Evolutionary conservation across 768 basidiomycete genomes (phyloP), one percentile per base, ranked within the genome.

Genomic region (Mycena indigotica): DNA sequence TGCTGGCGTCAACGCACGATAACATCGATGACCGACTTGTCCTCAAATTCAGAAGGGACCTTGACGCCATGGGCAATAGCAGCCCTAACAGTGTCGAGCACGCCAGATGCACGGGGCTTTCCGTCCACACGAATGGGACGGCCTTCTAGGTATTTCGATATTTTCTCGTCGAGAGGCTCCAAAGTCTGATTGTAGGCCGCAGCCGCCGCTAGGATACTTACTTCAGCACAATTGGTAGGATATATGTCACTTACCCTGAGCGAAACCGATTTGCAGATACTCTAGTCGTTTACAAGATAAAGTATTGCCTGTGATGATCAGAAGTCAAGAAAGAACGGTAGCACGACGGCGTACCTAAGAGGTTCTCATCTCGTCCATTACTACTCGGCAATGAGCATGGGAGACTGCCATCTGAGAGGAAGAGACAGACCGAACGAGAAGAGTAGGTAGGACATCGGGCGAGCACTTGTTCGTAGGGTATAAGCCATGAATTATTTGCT

Each of bases 71-170:
- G 89, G 0, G 89, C 88, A 25, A 80, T 72, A 5, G 89, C 83
- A 5, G 90, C 86, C 32, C 83, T 15, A 46, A 87, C 86, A 0
- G 89, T 89, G 69, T 91, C 89, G 56, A 91, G 75, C 12, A 93
- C 79, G 5, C 89, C 89, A 15, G 84, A 89, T 3, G 86, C 87
- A 52, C 88, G 73, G 2, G 91, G 91, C 66, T 82, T 84, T 0
- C 89, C 88, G 61, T 93, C 89, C 16, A 93, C 73, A 10, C 89
- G 81, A 13, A 94, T 71, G 1, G 88, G 85, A 26, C 83, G 84
- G 0, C 88, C 88, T 21, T 80, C 77, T 28, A 89, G 71, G 66
- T 87, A 88, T 66, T 83, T 88, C 0, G 84, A 88, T n/a, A 93
- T 52, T 50, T 82, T 82, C 38, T 72, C 72, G 64, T 93, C 89